Base-by-base conservation (phyloP, 1,284 basidiomycete species). In the Lentinula novae-zelandiae region DNA sequence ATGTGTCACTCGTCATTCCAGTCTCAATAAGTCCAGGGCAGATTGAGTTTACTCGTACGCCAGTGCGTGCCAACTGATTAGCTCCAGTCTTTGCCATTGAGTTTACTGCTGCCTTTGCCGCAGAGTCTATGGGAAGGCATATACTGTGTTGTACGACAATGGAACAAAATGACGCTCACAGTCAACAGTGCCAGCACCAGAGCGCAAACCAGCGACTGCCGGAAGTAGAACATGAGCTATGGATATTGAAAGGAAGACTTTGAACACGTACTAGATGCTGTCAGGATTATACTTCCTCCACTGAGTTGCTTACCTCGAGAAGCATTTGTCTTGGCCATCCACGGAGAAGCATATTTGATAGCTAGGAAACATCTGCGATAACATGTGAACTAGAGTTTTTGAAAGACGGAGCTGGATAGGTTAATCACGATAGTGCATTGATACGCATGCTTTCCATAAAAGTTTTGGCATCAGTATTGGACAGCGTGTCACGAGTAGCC, bases 11-110 rank as follows among this genome's bases (percentile, higher is more conserved):
- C 0, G 95, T 95, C 92, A 96, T 95, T 39, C 87, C 90, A 1
- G 93, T 96, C 75, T 96, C 91, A 67, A 97, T 95, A 54, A 97
- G 75, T 17, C 95, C 95, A 1, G 95, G 95, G 69, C 93, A 96
- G 64, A 97, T 86, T 15, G 90, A 84, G 73, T 97, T 97, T 64
- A 96, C 89, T 42, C 95, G 88, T 64, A 98, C 82, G 71, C 93
- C 91, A 1, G 86, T 88, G 65, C 83, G 87, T 62, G 86, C 81
- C n/a, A 96, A 81, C 72, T 95, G 92, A 72, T 90, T 93, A 1
- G 87, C 83, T 6, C 86, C 80, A 1, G 90, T 93, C 67, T 93
- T 84, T 3, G 93, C 95, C 62, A 97, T 84, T 50, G 87, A 93
- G 72, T 94, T 93, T 38, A 95, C 92, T 6, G 92, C 93, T 31